Base-by-base conservation (phyloP, 2,329 filamentous ascomycete species). In the Sclerotinia glacialis region DNA sequence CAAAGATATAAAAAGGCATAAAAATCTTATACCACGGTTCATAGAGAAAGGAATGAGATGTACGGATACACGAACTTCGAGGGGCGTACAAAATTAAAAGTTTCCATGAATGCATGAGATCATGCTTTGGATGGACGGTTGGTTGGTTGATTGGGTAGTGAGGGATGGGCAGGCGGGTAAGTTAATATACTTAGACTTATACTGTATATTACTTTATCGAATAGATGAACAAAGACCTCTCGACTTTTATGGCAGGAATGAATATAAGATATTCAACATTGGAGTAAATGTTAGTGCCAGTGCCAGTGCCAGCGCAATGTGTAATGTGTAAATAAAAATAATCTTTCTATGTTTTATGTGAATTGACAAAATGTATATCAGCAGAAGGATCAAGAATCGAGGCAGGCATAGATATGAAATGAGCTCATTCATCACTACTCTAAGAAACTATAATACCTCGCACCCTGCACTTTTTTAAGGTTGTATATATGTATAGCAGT, bases 131-230 rank as follows among this genome's bases (percentile, higher is more conserved):
- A 40, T 47, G 58, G 16, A 61, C 40, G 58, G n/a, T 49, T 60
- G 28, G 28, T 18, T 23, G 23, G 31, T 26, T 21, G 31, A 47
- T 23, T 49, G 42, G n/a, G 46, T 6, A 34, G 40, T 23, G 18
- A 54, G 26, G 42, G 28, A 14, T 47, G 12, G 28, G 31, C 28
- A 18, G 28, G 18, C 2, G 12, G 5, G 11, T 55, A 49, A 23
- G 31, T 18, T 12, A n/a, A 34, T 26, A 31, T 40, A 56, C 64
- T 62, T 65, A 66, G n/a, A 64, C 37, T 11, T 26, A 61, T 65
- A 70, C 50, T 70, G 67, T 70, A 70, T 68, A 59, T 65, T 70
- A 70, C 65, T 34, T 64, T 50, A 64, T 67, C 55, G 28, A 65
- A 67, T 49, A 61, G 58, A 61, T 14, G 44, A 61, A 61, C 26